Evolutionary conservation across 257 asterid species (phyloP), one percentile per base, ranked within the genome.

Genomic region (Ocimum tenuiflorum): DNA sequence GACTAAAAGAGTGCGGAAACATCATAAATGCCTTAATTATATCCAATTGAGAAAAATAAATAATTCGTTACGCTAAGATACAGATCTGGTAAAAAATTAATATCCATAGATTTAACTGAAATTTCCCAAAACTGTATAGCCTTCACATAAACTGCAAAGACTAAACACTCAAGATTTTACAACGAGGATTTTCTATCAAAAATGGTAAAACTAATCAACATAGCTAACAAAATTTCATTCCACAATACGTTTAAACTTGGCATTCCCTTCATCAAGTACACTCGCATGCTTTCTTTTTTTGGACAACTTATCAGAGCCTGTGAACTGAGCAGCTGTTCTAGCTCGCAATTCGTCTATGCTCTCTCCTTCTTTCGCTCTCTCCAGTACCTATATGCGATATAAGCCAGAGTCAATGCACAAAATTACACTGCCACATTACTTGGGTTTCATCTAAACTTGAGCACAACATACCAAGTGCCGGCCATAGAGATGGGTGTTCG

Each of bases 281-380:
- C 86, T 77, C 76, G 68, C 51, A 19, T 77, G 82, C 73, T 87
- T 89, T 77, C 94, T 83, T 68, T 89, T 92, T 59, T 81, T 86
- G 15, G 91, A 83, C 18, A 83, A 71, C 65, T 81, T 83, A 47
- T 79, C 23, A 9, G 91, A 68, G 61, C 79, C 88, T 2, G 78
- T 66, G 70, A 86, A 87, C 71, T 87, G 94, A 63, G 96, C 87
- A 15, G 96, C 95, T 3, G 96, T 89, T 51, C 94, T 84, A 8
- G 83, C 95, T 8, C 97, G 88, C 67, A 84, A 65, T 62, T 92
- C 99, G 54, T 89, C 97, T 79, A 92, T 67, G 87, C 82, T 92
- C 79, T 89, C 96, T 6, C 91, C 96, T 84, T 87, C 99, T 71
- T 92, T 92, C 15, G 99, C 99, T 72, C 91, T 80, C 79, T 92